These are phyloP conservation scores for Petunia axillaris DNA, from an alignment of 257 asterid genomes.

Conservation along the genomic window DNA sequence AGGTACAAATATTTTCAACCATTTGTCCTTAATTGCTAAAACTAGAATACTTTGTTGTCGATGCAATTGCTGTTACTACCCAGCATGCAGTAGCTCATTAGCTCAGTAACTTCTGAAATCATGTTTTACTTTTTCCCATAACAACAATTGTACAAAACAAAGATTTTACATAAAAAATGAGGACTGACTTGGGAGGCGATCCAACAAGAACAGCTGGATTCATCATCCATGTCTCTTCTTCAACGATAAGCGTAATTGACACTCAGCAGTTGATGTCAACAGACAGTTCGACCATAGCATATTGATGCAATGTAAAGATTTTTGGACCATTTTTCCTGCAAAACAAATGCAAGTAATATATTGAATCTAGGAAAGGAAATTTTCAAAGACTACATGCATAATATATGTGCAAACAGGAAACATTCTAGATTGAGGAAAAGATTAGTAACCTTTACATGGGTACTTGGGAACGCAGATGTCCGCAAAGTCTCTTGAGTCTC, in stretches of 20 bases:
- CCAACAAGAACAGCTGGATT: conserved; percentile 21
- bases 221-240: neutral
- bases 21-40: conserved; percentile 7
- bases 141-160: conserved; percentile 11
- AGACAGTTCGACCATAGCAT: conserved; percentile 25
- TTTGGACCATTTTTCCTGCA: conserved; percentile 26
- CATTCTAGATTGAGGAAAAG: neutral
- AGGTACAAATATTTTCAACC: conserved; percentile 20
- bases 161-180: conserved; percentile 22
- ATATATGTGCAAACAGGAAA: neutral
- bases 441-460: conserved; percentile 62
- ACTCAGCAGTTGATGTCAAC: neutral
- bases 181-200: conserved; percentile 2
- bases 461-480: conserved; percentile 91
- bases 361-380: neutral
- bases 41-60: neutral
- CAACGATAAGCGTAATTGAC: neutral
- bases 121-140: neutral
- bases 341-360: conserved; percentile 19
- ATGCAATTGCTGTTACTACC: neutral
- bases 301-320: conserved; percentile 28
- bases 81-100: conserved; percentile 17
- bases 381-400: neutral
- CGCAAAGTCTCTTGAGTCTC: conserved; percentile 98
- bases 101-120: neutral